These are phyloP conservation scores for Dianthus caryophyllus DNA, from an alignment of 148 eudicot genomes.

Conservation along the genomic window DNA sequence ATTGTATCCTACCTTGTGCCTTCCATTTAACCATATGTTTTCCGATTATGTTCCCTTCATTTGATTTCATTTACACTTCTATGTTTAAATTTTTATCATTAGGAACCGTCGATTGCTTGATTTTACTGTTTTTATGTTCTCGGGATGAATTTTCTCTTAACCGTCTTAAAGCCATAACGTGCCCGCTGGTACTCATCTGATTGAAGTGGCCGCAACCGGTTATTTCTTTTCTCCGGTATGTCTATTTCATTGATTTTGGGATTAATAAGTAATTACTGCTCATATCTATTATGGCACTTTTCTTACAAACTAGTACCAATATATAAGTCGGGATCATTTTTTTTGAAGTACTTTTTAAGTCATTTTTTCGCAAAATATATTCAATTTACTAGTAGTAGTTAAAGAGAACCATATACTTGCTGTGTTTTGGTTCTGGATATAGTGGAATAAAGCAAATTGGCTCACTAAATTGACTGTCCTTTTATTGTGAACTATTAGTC, in stretches of 20 bases:
- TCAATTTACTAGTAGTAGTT: too few relatives aligned
- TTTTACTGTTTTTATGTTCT: slow-evolving; percentile 5
- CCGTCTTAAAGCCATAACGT: slow-evolving; percentile 69
- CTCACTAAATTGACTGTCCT: too few relatives aligned
- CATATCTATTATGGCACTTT: too few relatives aligned
- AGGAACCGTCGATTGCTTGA: not conserved
- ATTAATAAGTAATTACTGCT: too few relatives aligned
- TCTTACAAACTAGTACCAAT: too few relatives aligned
- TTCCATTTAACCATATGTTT: not conserved
- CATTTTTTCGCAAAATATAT: too few relatives aligned
- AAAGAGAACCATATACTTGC: too few relatives aligned
- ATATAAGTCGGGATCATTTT: too few relatives aligned
- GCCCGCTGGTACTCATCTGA: slow-evolving; percentile 94
- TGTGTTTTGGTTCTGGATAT: too few relatives aligned
- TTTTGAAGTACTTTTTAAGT: too few relatives aligned
- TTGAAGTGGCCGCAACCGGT: slow-evolving; percentile 85
- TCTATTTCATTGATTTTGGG: slow-evolving; percentile 16
- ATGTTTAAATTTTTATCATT: not conserved
- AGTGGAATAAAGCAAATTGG: too few relatives aligned
- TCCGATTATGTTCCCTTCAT: not conserved
- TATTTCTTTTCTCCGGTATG: slow-evolving; percentile 92
- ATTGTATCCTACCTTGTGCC: slow-evolving; percentile 99
- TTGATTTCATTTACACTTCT: not conserved
- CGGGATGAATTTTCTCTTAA: slow-evolving; percentile 44
- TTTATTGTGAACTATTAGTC: too few relatives aligned